Conservation (phyloP, 805 yeast species). For the Osmozyma mogii region DNA sequence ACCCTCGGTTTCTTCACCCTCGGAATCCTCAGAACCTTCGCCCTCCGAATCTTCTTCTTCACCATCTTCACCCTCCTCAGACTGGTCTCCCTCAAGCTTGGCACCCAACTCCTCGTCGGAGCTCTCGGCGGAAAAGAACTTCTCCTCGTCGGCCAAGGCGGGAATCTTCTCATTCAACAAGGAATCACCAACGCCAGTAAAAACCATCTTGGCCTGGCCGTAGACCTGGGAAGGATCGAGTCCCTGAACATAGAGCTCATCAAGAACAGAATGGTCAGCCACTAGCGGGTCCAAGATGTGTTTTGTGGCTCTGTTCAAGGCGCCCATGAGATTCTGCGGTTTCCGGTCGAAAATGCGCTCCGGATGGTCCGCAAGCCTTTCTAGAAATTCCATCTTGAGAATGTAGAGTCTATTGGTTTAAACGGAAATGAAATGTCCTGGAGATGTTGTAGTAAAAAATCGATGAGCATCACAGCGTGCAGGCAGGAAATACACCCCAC, state of each 20-base stretch:
- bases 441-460: too few relatives aligned
- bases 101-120: conserved; percentile 2
- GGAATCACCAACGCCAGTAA: conserved; percentile 68
- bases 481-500: neutral
- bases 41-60: conserved; percentile 4
- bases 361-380: conserved; percentile 9
- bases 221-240: conserved; percentile 86
- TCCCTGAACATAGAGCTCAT: conserved; percentile 78
- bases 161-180: conserved; percentile 52
- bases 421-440: too few relatives aligned
- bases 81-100: conserved; percentile 6
- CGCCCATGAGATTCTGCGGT: too few relatives aligned
- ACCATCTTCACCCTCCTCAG: conserved; percentile 12
- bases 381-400: conserved; percentile 8
- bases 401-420: neutral
- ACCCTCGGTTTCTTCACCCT: conserved; percentile 7
- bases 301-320: conserved; percentile 37
- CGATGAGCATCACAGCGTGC: conserved; percentile 14
- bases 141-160: conserved; percentile 36
- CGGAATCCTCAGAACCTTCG: neutral
- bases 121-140: too few relatives aligned
- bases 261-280: conserved; percentile 52
- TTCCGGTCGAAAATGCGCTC: conserved; percentile 9
- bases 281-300: conserved; percentile 52
- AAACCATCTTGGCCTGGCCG: conserved; percentile 83